Percentiles rank a stretch among this genome's conserved stretches.
These are phyloP conservation scores for Sarocladium oryzae DNA, from an alignment of 2,329 filamentous ascomycete species.

Conservation along the genomic window DNA sequence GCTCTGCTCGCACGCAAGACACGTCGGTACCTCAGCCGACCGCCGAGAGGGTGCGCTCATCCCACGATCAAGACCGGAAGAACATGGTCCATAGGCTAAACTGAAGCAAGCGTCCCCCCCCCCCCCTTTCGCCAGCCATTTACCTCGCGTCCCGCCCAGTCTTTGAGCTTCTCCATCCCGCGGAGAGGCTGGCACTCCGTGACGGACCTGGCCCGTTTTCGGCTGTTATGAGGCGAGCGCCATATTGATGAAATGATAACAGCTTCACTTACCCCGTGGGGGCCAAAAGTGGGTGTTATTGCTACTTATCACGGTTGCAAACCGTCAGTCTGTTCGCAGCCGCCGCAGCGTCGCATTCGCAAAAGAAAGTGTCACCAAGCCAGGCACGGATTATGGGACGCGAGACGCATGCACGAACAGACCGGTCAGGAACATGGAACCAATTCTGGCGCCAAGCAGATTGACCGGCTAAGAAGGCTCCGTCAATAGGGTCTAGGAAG, in stretches of 20 bases:
- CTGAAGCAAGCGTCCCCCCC: neutral
- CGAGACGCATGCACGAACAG: too few species aligned
- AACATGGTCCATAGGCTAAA: neutral
- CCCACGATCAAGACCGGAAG: slow-evolving; percentile 8
- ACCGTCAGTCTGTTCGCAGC: neutral
- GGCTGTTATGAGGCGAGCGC: neutral
- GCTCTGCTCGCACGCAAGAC: neutral
- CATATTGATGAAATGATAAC: neutral
- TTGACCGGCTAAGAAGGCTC: slow-evolving; percentile 1
- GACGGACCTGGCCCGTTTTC: too few species aligned
- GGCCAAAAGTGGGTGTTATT: neutral
- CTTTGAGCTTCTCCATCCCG: too few species aligned
- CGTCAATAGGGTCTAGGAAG: slow-evolving; percentile 9
- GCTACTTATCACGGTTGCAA: neutral
- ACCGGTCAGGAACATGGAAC: neutral
- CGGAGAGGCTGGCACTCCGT: too few species aligned
- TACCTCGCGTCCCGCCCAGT: too few species aligned
- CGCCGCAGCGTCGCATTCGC: neutral
- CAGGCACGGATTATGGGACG: neutral
- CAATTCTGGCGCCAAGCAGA: neutral
- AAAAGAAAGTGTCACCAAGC: neutral
- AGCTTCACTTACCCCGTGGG: neutral
- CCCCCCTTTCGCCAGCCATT: too few species aligned
- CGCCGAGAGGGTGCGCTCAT: slow-evolving; percentile 3
- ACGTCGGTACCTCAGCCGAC: slow-evolving; percentile 3